Conservation (phyloP, 768 basidiomycete species). For the Serendipita sp. region DNA sequence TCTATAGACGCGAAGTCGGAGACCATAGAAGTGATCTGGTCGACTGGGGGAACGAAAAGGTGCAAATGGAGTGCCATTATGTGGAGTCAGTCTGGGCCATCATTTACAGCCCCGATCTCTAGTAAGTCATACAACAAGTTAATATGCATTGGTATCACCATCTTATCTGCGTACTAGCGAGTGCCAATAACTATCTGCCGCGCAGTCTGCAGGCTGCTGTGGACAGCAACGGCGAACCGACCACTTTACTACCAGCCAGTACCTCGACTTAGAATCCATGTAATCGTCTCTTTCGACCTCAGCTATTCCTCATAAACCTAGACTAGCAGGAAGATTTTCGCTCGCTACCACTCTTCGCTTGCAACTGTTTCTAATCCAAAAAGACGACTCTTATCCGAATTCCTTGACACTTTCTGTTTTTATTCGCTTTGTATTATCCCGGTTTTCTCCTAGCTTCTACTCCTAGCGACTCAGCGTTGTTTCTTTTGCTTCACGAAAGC, state of each 20-base stretch:
- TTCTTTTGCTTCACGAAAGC: no score
- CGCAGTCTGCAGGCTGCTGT: not conserved
- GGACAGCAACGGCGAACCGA: not conserved
- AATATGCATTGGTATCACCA: not conserved
- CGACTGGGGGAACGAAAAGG: constrained; percentile 12
- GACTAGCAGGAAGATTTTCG: no score
- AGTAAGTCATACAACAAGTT: not conserved
- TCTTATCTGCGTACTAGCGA: not conserved
- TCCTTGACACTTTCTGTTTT: no score
- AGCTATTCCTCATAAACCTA: no score
- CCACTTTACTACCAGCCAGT: not conserved
- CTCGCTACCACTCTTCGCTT: no score
- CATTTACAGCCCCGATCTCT: not conserved
- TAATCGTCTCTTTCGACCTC: no score
- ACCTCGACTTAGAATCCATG: not conserved
- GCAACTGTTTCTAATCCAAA: no score
- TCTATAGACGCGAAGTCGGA: constrained; percentile 51
- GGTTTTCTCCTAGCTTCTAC: no score
- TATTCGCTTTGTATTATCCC: no score
- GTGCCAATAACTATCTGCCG: not conserved
- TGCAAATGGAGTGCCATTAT: not conserved
- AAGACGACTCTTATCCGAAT: no score
- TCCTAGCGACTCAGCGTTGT: no score
- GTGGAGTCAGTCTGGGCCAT: not conserved
- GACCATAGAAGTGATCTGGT: constrained; percentile 67